phyloP scores from a whole-genome alignment of 2,329 filamentous ascomycete genomes.

The Claviceps sorghi region DNA sequence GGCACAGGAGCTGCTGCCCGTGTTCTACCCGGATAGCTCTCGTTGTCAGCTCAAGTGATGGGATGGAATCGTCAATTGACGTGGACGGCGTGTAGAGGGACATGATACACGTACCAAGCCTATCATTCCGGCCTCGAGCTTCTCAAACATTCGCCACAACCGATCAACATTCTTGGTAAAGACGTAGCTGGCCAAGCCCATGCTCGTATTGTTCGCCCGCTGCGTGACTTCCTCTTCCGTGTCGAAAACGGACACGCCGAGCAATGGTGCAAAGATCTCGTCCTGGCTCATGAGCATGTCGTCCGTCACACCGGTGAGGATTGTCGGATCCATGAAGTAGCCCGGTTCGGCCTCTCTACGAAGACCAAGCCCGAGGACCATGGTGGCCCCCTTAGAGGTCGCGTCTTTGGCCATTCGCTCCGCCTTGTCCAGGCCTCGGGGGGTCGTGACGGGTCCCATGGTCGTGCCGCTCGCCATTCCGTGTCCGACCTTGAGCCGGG shows the following conservation, averaged over 20 bases:
- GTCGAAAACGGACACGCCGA: slow-evolving; percentile 53
- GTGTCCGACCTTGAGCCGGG: slow-evolving; percentile 45
- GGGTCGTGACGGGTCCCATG: slow-evolving; percentile 22
- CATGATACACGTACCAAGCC: slow-evolving; percentile 18
- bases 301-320: slow-evolving; percentile 49
- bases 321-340: slow-evolving; percentile 57
- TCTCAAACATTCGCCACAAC: slow-evolving; percentile 28
- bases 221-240: slow-evolving; percentile 55
- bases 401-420: slow-evolving; percentile 44
- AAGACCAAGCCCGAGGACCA: slow-evolving; percentile 38
- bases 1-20: slow-evolving; percentile 25
- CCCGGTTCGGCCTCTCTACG: slow-evolving; percentile 26
- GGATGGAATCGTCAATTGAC: no score
- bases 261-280: slow-evolving; percentile 60
- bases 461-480: slow-evolving; percentile 29
- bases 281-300: slow-evolving; percentile 53
- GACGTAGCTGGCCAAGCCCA: slow-evolving; percentile 60
- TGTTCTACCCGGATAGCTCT: slow-evolving; percentile 16
- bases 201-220: slow-evolving; percentile 50
- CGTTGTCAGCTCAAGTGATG: not conserved
- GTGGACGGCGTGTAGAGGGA: not conserved
- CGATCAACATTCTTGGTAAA: slow-evolving; percentile 36
- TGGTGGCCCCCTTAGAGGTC: slow-evolving; percentile 42
- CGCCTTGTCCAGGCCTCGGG: slow-evolving; percentile 19
- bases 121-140: slow-evolving; percentile 31